phyloP scores from a whole-genome alignment of 768 basidiomycete species.

The Tulasnella sp. region DNA sequence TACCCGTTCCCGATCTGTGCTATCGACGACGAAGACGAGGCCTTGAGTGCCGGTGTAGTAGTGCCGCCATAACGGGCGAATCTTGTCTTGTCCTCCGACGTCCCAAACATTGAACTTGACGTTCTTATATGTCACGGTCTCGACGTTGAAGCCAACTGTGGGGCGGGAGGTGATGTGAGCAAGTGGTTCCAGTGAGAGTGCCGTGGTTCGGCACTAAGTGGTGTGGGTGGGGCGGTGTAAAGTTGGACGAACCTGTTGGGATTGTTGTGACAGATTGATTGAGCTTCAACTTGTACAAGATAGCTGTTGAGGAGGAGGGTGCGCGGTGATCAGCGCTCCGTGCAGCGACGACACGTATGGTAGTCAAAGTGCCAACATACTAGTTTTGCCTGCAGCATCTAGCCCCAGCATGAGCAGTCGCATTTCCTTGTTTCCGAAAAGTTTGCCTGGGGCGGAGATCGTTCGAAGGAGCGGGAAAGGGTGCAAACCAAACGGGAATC shows the following conservation, averaged over 20 bases:
- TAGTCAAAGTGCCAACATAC: neutral
- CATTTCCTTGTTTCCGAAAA: constrained; percentile 25
- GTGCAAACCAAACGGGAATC: neutral
- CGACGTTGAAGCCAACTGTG: constrained; percentile 48
- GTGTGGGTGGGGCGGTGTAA: neutral
- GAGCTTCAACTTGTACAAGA: constrained; percentile 40
- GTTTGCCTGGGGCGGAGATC: constrained; percentile 10
- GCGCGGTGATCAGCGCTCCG: neutral
- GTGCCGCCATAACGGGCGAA: constrained; percentile 42
- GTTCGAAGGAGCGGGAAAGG: neutral
- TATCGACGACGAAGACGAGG: constrained; percentile 44
- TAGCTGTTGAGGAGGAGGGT: constrained; percentile 24
- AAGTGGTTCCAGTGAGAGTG: neutral
- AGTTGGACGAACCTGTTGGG: constrained; percentile 29
- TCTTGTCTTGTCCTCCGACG: constrained; percentile 51
- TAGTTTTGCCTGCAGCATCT: constrained; percentile 40
- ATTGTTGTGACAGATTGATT: constrained; percentile 37
- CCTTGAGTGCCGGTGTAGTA: constrained; percentile 47
- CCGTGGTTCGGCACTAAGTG: neutral
- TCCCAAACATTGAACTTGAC: constrained; percentile 55
- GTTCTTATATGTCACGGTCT: constrained; percentile 49
- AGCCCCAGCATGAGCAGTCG: constrained; percentile 33
- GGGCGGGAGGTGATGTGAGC: neutral
- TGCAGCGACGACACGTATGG: neutral
- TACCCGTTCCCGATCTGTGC: constrained; percentile 39